Evolutionary conservation across 345 rosid species (phyloP).

Genomic region (Corymbia maculata): DNA sequence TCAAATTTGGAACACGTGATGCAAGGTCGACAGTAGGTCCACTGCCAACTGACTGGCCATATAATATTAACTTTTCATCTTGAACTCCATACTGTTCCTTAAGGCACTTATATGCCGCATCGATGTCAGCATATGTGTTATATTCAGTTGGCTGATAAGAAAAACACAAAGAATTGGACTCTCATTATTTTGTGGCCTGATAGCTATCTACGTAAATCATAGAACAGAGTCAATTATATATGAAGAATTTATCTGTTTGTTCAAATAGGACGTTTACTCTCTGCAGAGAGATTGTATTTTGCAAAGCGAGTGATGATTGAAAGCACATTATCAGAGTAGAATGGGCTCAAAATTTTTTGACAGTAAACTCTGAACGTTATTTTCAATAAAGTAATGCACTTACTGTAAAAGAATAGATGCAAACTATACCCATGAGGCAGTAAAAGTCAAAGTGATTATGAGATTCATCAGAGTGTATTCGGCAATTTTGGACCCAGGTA

Average conservation of each 20-base stretch:
- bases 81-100: conserved; percentile 75
- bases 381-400: not conserved
- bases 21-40: conserved; percentile 97
- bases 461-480: not conserved
- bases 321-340: not conserved
- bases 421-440: not conserved
- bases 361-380: not conserved
- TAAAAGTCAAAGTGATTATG: not conserved
- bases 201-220: not conserved
- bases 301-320: not conserved
- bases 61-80: conserved; percentile 83
- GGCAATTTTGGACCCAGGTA: not conserved
- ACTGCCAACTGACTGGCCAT: conserved; percentile 98
- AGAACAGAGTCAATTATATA: not conserved
- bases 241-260: not conserved
- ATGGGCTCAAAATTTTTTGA: not conserved
- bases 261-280: not conserved
- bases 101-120: conserved; percentile 77
- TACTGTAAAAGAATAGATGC: not conserved
- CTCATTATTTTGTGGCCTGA: not conserved
- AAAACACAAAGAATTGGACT: not conserved
- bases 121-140: conserved; percentile 92
- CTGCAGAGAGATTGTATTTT: not conserved
- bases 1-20: conserved; percentile 66
- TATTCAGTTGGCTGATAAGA: conserved; percentile 72